Evolutionary conservation across 495 filamentous ascomycete species (phyloP), one percentile per base, ranked within the genome.

Genomic region (Pseudomonodictys pantanalensis): DNA sequence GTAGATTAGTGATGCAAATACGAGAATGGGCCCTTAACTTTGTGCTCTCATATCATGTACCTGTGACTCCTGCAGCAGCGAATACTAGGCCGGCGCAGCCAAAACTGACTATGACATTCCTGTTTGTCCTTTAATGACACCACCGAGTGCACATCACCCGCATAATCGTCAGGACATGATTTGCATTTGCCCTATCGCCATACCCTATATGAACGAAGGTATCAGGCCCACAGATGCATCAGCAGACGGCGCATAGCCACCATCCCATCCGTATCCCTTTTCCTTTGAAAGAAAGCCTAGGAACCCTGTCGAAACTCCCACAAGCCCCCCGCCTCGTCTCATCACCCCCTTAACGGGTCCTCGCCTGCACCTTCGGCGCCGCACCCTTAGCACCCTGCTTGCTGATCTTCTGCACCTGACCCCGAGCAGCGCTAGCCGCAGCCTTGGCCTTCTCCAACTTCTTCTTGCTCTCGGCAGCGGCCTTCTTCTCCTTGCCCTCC

Each of bases 401-500:
- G 81, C 90, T 88, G 76, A 96, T 89, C 73, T 86, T 81, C 71
- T 81, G 77, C 59, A 80, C 79, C 79, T 90, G 81, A 65, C 91
- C 92, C 79, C 87, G 86, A 72, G 86, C 81, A 47, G 83, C 82
- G 42, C 70, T 64, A 58, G 86, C 84, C 61, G 92, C 93, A 68
- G 64, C 81, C 90, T 97, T 99, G 65, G 93, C 93, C 90, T 99
- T 99, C 79, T 97, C 95, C 41, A 87, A 86, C 89, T 97, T 97
- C 90, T 99, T 99, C 77, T 85, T 85, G 76, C 82, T 87, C 77
- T 87, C 84, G 48, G 85, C 81, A 56, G 83, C 90, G 60, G 84
- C 78, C 81, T 92, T 93, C 90, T 97, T 96, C 76, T 93, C 92
- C 86, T 99, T 99, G 77, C 84, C 85, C 70, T 91, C 89, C 79